Conservation (phyloP, 1,284 basidiomycete genomes). For the Sporisorium scitamineum region DNA sequence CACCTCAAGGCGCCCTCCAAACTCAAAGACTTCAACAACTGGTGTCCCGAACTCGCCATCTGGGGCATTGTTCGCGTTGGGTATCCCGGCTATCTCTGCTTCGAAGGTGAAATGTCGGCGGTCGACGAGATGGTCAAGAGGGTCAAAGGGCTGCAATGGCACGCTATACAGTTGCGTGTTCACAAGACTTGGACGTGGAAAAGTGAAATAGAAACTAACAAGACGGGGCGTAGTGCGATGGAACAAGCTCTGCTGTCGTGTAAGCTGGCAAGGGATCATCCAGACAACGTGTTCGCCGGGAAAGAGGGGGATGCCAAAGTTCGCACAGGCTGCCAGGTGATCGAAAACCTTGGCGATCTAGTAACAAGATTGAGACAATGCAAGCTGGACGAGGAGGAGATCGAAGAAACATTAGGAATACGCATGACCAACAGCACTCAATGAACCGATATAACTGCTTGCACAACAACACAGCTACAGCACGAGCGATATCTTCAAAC, state of each 20-base stretch:
- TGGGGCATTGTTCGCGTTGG: slow-evolving; percentile 55
- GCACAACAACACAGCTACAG: neutral
- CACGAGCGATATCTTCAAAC: no score
- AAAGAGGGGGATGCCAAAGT: slow-evolving; percentile 14
- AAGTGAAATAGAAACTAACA: neutral
- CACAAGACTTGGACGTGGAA: slow-evolving; percentile 26
- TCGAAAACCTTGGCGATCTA: slow-evolving; percentile 42
- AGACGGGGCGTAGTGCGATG: neutral
- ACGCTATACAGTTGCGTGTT: slow-evolving; percentile 42
- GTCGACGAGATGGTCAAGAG: slow-evolving; percentile 54
- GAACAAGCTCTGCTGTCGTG: slow-evolving; percentile 39
- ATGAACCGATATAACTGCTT: neutral
- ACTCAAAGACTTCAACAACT: slow-evolving; percentile 51
- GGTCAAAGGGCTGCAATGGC: slow-evolving; percentile 57
- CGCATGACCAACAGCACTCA: slow-evolving; percentile 3
- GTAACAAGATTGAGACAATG: slow-evolving; percentile 25
- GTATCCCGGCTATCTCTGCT: slow-evolving; percentile 56
- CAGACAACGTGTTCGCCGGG: slow-evolving; percentile 12
- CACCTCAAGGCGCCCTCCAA: slow-evolving; percentile 58
- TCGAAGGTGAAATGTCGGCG: slow-evolving; percentile 43
- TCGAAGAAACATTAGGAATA: slow-evolving; percentile 29
- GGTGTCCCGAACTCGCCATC: slow-evolving; percentile 50
- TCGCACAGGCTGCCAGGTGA: slow-evolving; percentile 43
- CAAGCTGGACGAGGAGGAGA: slow-evolving; percentile 24
- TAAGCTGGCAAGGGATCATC: slow-evolving; percentile 16